Base-by-base conservation (phyloP, 805 yeast species). In the Peterozyma toletana region DNA sequence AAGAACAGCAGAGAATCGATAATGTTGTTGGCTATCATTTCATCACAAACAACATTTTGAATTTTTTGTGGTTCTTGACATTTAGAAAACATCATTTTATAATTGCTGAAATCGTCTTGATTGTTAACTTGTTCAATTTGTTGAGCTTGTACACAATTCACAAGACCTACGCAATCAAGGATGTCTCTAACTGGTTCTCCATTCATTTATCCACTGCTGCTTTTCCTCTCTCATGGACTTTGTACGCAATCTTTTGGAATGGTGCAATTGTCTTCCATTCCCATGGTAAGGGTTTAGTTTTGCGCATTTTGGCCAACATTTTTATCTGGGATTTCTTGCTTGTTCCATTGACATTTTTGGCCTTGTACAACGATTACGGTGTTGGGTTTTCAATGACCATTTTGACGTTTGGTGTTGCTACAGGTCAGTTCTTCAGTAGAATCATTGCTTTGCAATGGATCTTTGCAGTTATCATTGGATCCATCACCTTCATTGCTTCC, bases 371-470 rank as follows among this genome's bases (percentile, higher is more conserved):
- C 47, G 96, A 86, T 64, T 86, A 83, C 77, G 79, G 82, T 3
- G 61, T 80, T 43, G 90, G 87, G 11, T 60, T 83, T 38, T 63
- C 80, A 39, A 68, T 80, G 11, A 63, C 83, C 30, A 68, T 76
- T 52, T 64, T 86, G 53, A 66, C 73, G 48, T 70, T 83, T 45
- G 90, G 86, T 33, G 58, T 86, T 38, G 91, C 81, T 3, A 66
- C 83, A 38, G 82, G 83, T 43, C 96, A 86, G 63, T 58, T 86
- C 43, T 70, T 79, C 56, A 75, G 79, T 39, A 83, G 76, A 63
- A 66, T 78, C 33, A 71, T 86, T 64, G 91, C 91, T 2, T 70
- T 86, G 51, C 95, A 86, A 66, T 86, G 95, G 95, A 76, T 83
- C 50, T 86, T 86, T 66, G 95, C 89, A 3, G 78, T 83, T 50